Conservation (phyloP, 2,329 filamentous ascomycete species). For the Ploettnerulaceae sp. region DNA sequence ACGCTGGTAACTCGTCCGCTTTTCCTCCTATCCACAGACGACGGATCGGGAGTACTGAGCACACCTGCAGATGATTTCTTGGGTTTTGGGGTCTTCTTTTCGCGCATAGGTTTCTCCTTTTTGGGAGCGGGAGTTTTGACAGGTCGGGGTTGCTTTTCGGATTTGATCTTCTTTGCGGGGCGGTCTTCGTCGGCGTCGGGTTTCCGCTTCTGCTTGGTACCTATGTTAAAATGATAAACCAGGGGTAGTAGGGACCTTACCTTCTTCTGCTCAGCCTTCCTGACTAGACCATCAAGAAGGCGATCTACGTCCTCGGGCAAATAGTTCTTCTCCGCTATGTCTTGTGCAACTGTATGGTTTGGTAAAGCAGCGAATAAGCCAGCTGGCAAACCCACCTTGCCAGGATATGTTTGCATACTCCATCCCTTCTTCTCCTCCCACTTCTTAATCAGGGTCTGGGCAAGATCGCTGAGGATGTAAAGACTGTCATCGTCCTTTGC, state of each 20-base stretch:
- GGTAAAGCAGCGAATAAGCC: constrained; percentile 72
- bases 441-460: constrained; percentile 73
- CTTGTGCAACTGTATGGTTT: constrained; percentile 72
- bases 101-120: constrained; percentile 25
- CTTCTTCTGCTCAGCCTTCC: constrained; percentile 59
- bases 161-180: constrained; percentile 16
- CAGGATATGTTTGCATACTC: constrained; percentile 77
- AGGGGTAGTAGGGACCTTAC: constrained; percentile 28
- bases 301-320: constrained; percentile 72
- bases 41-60: constrained; percentile 16
- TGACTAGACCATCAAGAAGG: constrained; percentile 58
- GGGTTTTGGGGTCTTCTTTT: constrained; percentile 30
- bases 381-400: constrained; percentile 73
- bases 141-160: constrained; percentile 16
- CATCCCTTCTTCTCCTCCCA: constrained; percentile 85
- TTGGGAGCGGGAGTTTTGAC: constrained; percentile 27
- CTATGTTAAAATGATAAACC: not conserved
- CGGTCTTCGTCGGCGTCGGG: constrained; percentile 25
- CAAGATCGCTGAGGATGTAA: constrained; percentile 83
- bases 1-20: constrained; percentile 38
- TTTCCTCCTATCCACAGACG: constrained; percentile 31
- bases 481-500: constrained; percentile 62
- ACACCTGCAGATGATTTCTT: constrained; percentile 22
- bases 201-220: constrained; percentile 30
- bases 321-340: constrained; percentile 82